phyloP scores from a whole-genome alignment of 2,329 filamentous ascomycete genomes.

The Aspergillus aculeatinus region DNA sequence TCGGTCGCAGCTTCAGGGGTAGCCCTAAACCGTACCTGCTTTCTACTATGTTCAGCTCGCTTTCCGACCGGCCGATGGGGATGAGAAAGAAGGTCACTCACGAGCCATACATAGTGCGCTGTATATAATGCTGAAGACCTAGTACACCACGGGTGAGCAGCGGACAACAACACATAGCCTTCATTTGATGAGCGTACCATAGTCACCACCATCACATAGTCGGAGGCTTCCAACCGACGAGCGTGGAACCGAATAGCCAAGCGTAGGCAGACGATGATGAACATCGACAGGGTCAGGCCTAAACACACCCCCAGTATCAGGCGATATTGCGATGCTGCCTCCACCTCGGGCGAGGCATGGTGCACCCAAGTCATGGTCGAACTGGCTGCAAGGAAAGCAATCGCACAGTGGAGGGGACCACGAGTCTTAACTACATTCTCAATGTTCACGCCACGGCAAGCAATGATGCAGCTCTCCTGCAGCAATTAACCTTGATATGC shows the following conservation, averaged over 20 bases:
- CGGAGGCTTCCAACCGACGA: conserved; percentile 50
- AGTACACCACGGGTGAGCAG: conserved; percentile 24
- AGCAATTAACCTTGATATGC: no score
- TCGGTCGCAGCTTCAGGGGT: conserved; percentile 46
- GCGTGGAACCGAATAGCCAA: conserved; percentile 45
- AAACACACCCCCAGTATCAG: conserved; percentile 52
- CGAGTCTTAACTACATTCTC: background rate
- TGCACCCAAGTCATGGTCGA: conserved; percentile 52
- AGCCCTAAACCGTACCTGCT: conserved; percentile 56
- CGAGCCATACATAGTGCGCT: conserved; percentile 52
- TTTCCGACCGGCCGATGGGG: background rate
- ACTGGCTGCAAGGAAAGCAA: background rate
- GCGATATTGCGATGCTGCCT: conserved; percentile 50
- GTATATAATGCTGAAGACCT: conserved; percentile 51
- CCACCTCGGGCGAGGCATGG: conserved; percentile 50
- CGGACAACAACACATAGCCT: background rate
- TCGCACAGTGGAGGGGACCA: background rate
- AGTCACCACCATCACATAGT: conserved; percentile 44
- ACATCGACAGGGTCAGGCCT: conserved; percentile 47
- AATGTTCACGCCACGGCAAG: background rate
- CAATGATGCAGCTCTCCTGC: background rate
- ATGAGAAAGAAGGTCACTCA: conserved; percentile 29
- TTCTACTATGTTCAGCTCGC: conserved; percentile 37
- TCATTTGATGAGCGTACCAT: conserved; percentile 27
- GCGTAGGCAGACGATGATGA: conserved; percentile 43